A percentile compares a stretch with the other conserved stretches of the same genome.
phyloP scores from a whole-genome alignment of 2,329 filamentous ascomycete genomes.

The Trichoderma aggressivum region DNA sequence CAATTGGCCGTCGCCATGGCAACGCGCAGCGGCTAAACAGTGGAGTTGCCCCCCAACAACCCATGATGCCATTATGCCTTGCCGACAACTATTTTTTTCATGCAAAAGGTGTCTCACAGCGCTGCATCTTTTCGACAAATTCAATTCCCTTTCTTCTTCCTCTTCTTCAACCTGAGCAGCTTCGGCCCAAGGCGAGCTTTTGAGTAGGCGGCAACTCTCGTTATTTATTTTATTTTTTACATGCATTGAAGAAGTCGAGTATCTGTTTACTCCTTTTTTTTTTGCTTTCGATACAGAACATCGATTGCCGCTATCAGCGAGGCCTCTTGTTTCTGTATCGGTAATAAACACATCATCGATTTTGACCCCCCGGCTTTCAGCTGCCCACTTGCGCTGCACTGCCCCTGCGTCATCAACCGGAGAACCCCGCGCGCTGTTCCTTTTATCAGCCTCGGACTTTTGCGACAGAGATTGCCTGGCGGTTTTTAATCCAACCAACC shows the following conservation, averaged over 20 bases:
- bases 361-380: not conserved
- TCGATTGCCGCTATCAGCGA: constrained; percentile 3
- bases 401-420: not conserved
- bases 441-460: not conserved
- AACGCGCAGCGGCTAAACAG: constrained; percentile 2
- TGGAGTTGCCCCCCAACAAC: not conserved
- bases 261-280: not conserved
- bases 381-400: not conserved
- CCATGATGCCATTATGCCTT: not conserved
- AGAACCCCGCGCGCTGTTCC: constrained; percentile 9
- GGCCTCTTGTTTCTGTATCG: not conserved
- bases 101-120: constrained; percentile 16
- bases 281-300: not conserved
- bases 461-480: not conserved
- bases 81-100: not conserved
- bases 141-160: not conserved
- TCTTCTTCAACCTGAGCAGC: not conserved
- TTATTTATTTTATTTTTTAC: not conserved
- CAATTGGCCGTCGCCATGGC: constrained; percentile 2
- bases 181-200: not conserved
- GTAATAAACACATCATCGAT: constrained; percentile 5
- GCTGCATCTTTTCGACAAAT: not conserved
- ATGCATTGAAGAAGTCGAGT: not conserved
- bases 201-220: not conserved
- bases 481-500: not conserved